A percentile compares a stretch with the other conserved stretches of the same genome.
Evolutionary conservation across 108 stramenopile genomes (phyloP).

Genomic region (Phaeodactylum tricornutum): DNA sequence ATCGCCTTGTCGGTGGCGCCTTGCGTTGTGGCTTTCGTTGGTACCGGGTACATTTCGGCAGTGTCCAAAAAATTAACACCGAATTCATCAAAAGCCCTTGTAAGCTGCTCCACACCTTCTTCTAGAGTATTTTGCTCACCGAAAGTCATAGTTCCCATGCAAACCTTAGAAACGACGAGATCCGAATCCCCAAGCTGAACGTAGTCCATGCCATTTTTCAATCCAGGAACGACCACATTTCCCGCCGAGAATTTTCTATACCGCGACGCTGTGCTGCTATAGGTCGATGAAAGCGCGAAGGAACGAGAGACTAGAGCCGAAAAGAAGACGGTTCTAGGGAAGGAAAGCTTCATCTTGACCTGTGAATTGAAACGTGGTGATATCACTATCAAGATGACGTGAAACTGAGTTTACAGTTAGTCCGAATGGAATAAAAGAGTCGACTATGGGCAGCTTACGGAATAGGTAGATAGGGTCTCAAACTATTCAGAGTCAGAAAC

Average conservation of each 20-base stretch:
- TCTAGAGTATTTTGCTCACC: constrained; percentile 82
- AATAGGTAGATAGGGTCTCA: too few relatives aligned
- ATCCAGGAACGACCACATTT: constrained; percentile 44
- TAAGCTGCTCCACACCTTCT: constrained; percentile 80
- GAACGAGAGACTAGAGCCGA: too few relatives aligned
- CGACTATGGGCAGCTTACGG: too few relatives aligned
- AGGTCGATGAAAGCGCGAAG: too few relatives aligned
- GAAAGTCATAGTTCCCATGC: constrained; percentile 87
- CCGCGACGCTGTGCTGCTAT: too few relatives aligned
- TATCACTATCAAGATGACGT: too few relatives aligned
- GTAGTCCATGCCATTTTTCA: constrained; percentile 73
- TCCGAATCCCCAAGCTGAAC: constrained; percentile 53
- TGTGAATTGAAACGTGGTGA: too few relatives aligned
- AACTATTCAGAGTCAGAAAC: too few relatives aligned
- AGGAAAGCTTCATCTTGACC: too few relatives aligned
- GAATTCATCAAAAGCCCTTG: constrained; percentile 73
- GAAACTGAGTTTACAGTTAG: too few relatives aligned
- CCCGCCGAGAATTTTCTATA: neutral
- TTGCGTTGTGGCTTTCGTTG: constrained; percentile 46
- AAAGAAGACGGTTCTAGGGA: too few relatives aligned
- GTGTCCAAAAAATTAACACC: constrained; percentile 93
- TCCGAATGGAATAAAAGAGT: too few relatives aligned
- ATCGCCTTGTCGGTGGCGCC: constrained; percentile 74
- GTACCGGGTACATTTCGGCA: constrained; percentile 84
- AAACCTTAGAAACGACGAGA: constrained; percentile 77